phyloP scores from a whole-genome alignment of 78 protist genomes.

The Bodo saltans region DNA sequence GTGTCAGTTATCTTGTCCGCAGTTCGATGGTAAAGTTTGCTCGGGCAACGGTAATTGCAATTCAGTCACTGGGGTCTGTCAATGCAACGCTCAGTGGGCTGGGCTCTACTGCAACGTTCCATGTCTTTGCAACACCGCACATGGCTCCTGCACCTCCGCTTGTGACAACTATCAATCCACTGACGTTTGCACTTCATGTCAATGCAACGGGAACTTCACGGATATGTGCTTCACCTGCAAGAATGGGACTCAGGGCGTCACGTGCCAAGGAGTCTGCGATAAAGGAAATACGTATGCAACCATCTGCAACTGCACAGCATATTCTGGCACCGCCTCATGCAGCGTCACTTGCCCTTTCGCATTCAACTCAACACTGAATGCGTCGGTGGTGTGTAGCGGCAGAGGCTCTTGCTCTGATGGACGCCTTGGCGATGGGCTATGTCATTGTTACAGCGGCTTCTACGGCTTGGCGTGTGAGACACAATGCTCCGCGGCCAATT shows the following conservation, averaged over 20 bases:
- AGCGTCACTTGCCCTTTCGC: background rate
- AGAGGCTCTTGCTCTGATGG: too few relatives aligned
- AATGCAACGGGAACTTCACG: constrained; percentile 7
- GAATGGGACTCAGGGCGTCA: background rate
- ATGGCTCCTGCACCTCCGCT: background rate
- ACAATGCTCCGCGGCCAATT: too few relatives aligned
- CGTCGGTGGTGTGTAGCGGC: too few relatives aligned
- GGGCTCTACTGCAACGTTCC: background rate
- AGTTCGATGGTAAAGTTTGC: background rate
- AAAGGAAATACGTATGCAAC: background rate
- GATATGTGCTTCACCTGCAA: background rate
- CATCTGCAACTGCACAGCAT: background rate
- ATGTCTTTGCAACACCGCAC: background rate
- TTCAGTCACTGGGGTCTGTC: background rate
- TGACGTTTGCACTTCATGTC: background rate
- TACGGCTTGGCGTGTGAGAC: too few relatives aligned
- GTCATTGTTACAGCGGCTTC: too few relatives aligned
- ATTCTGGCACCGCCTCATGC: background rate
- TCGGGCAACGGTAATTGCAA: background rate
- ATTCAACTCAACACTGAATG: too few relatives aligned
- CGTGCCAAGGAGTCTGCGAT: background rate
- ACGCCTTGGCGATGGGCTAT: too few relatives aligned
- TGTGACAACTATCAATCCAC: background rate
- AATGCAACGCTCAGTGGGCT: constrained; percentile 4
- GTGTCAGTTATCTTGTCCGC: background rate